Conservation (phyloP, 257 asterid genomes). For the Cinchona pubescens region DNA sequence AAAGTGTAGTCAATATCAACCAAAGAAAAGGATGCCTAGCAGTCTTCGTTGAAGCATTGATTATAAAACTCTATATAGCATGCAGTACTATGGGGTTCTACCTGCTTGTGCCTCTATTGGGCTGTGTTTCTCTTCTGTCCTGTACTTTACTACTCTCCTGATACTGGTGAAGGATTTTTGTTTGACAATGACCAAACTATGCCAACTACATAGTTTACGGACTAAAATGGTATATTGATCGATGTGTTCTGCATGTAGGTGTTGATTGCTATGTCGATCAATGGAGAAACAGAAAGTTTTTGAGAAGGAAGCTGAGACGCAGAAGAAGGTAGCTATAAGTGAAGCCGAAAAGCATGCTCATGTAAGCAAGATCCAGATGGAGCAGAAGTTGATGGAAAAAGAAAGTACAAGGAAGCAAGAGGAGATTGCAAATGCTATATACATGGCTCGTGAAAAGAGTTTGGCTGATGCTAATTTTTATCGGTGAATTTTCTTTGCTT, state of each 20-base stretch:
- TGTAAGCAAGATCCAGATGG: conserved; percentile 93
- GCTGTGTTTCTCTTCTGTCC: neutral
- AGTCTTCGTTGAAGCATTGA: neutral
- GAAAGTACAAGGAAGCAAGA: conserved; percentile 88
- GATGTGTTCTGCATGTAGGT: conserved; percentile 43
- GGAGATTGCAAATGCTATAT: conserved; percentile 86
- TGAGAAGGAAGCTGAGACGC: conserved; percentile 98
- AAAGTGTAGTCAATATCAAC: neutral
- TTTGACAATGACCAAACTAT: neutral
- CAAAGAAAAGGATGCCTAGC: neutral
- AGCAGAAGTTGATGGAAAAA: conserved; percentile 86
- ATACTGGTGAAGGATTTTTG: neutral
- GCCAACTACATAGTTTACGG: neutral
- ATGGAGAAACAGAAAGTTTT: conserved; percentile 87
- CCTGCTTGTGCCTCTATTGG: neutral
- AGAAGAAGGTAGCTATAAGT: conserved; percentile 84
- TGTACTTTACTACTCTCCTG: neutral
- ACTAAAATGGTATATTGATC: neutral
- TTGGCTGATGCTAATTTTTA: conserved; percentile 90
- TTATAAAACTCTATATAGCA: neutral
- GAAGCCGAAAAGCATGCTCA: conserved; percentile 94
- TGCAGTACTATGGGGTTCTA: neutral
- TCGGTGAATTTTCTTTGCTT: conserved; percentile 43
- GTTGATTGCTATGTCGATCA: conserved; percentile 84
- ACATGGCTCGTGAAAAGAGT: conserved; percentile 89